These are phyloP conservation scores for Canavalia gladiata DNA, from an alignment of 306 rosid genomes.

Conservation along the genomic window DNA sequence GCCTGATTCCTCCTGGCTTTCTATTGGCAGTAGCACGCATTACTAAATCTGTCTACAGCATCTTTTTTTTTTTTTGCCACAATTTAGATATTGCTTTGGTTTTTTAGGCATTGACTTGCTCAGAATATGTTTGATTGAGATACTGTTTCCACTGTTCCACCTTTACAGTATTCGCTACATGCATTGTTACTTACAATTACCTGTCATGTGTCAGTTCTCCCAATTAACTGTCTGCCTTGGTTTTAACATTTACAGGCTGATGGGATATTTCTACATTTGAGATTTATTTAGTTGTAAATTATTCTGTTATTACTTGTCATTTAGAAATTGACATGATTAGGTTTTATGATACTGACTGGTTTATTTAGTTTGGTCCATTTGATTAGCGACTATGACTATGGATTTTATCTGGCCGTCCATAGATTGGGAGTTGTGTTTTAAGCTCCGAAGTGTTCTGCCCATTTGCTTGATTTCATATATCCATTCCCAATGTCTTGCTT, in stretches of 20 bases:
- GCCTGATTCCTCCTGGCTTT: slow-evolving; percentile 10
- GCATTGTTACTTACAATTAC: background rate
- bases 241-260: background rate
- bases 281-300: background rate
- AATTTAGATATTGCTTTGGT: slow-evolving; percentile 31
- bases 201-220: slow-evolving; percentile 18
- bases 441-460: slow-evolving; percentile 1
- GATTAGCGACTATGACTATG: background rate
- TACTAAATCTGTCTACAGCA: slow-evolving; percentile 20
- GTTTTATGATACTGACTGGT: background rate
- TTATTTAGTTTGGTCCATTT: slow-evolving; percentile 16
- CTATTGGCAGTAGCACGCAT: background rate
- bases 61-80: slow-evolving; percentile 22
- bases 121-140: background rate
- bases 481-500: slow-evolving; percentile 9
- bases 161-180: background rate
- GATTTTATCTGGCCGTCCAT: background rate
- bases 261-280: slow-evolving; percentile 3
- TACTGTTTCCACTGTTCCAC: slow-evolving; percentile 13
- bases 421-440: slow-evolving; percentile 10
- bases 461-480: slow-evolving; percentile 11
- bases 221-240: background rate
- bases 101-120: background rate
- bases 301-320: slow-evolving; percentile 15
- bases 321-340: slow-evolving; percentile 3